Conservation (phyloP, 108 stramenopile species). For the Cyclotella sp. region DNA sequence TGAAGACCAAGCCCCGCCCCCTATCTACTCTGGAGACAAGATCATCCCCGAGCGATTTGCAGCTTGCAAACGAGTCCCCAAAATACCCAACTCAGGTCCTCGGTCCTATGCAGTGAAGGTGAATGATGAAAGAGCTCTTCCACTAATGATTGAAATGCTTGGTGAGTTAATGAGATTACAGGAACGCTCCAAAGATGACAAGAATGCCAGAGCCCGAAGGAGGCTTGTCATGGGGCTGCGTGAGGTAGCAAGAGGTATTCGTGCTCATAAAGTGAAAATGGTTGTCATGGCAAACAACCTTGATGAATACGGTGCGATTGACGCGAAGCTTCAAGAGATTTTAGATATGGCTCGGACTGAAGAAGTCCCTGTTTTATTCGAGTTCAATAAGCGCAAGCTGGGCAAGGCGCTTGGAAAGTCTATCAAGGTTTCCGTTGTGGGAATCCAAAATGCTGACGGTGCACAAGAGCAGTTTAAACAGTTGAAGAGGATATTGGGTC, state of each 20-base stretch:
- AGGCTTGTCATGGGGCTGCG: conserved; percentile 92
- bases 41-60: conserved; percentile 81
- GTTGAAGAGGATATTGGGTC: conserved; percentile 51
- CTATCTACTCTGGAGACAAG: conserved; percentile 81
- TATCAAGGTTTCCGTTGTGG: conserved; percentile 90
- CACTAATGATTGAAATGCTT: conserved; percentile 80
- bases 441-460: conserved; percentile 92
- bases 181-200: conserved; percentile 73
- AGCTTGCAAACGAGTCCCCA: conserved; percentile 82
- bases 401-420: conserved; percentile 92
- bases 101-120: conserved; percentile 65
- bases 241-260: conserved; percentile 90
- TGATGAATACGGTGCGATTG: conserved; percentile 87
- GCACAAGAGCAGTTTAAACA: conserved; percentile 91
- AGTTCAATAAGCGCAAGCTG: conserved; percentile 80
- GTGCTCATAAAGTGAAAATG: conserved; percentile 88
- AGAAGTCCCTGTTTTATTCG: conserved; percentile 85
- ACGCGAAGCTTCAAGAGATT: conserved; percentile 87
- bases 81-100: conserved; percentile 73
- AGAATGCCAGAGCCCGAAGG: conserved; percentile 77
- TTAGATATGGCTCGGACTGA: conserved; percentile 72
- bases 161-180: conserved; percentile 88
- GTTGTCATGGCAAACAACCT: conserved; percentile 93
- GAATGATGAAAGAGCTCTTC: conserved; percentile 63
- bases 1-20: conserved; percentile 15